Evolutionary conservation across 2,329 filamentous ascomycete species (phyloP).

Genomic region (Trichoderma atroviride): DNA sequence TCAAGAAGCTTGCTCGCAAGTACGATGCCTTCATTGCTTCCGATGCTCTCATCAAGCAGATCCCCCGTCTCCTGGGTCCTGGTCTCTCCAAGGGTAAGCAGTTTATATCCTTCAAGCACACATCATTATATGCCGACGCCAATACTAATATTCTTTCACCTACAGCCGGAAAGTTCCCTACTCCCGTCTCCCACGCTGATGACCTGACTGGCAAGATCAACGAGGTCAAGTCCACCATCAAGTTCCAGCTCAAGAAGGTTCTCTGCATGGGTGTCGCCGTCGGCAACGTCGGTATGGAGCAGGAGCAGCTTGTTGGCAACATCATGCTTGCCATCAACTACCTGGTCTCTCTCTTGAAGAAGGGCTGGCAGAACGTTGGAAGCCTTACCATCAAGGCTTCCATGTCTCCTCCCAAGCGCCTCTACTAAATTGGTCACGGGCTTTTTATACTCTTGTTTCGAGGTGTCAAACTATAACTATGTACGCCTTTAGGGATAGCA

Average conservation of each 20-base stretch:
- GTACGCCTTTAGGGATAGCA: not conserved
- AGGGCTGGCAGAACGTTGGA: constrained; percentile 99
- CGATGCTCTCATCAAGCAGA: constrained; percentile 98
- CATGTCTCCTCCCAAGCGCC: constrained; percentile 97
- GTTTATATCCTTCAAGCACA: constrained; percentile 33
- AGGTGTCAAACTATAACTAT: constrained; percentile 9
- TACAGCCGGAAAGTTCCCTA: constrained; percentile 98
- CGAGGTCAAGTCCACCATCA: constrained; percentile 99
- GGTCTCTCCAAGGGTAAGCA: constrained; percentile 90
- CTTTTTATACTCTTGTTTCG: constrained; percentile 29
- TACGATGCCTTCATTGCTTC: constrained; percentile 99
- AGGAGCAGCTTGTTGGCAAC: constrained; percentile 96
- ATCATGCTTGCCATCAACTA: constrained; percentile 99
- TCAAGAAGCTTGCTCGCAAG: constrained; percentile 99
- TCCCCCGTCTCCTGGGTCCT: constrained; percentile 97
- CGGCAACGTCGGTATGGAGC: constrained; percentile 95
- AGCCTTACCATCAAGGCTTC: constrained; percentile 99
- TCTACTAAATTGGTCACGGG: constrained; percentile 71
- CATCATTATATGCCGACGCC: too few species aligned
- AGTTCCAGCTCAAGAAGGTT: constrained; percentile 99
- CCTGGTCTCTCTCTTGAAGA: constrained; percentile 98
- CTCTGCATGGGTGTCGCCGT: constrained; percentile 99
- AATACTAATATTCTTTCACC: constrained; percentile 34
- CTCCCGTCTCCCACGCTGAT: constrained; percentile 94
- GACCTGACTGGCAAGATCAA: constrained; percentile 94